Evolutionary conservation across 2,329 filamentous ascomycete genomes (phyloP).

Genomic region (Cadophora sp.): DNA sequence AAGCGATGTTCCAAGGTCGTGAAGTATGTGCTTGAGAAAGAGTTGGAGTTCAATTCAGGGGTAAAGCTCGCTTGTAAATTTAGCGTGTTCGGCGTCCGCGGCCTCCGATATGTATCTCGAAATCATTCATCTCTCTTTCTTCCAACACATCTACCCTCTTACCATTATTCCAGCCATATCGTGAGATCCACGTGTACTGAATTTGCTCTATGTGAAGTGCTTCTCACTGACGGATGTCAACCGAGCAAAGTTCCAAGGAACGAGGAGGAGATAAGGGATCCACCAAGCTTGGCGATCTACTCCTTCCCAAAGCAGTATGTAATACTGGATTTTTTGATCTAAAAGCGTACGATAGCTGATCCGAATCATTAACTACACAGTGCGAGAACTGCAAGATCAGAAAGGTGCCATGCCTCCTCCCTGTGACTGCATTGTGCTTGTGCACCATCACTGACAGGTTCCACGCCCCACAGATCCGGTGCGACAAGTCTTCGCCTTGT

Average conservation of each 20-base stretch:
- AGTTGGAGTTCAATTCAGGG: constrained; percentile 6
- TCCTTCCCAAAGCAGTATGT: constrained; percentile 26
- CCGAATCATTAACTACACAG: background rate
- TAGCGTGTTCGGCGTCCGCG: constrained; percentile 4
- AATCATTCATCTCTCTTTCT: background rate
- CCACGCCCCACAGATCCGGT: constrained; percentile 22
- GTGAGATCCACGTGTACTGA: background rate
- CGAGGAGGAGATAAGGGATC: background rate
- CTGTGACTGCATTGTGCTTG: background rate
- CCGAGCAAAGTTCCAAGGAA: background rate
- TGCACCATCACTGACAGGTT: background rate
- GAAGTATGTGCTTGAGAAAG: too few species aligned
- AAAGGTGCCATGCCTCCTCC: constrained; percentile 15
- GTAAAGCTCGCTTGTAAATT: background rate
- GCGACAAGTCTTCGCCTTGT: constrained; percentile 28
- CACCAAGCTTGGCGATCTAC: constrained; percentile 11
- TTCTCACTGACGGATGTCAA: background rate
- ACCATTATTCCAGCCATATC: background rate
- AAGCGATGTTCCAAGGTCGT: too few species aligned
- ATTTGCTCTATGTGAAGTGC: too few species aligned
- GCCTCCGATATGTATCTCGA: background rate
- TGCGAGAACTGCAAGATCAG: constrained; percentile 27
- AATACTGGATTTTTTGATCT: background rate
- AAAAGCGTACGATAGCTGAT: background rate
- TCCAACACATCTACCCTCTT: background rate